Percentiles rank a stretch among this genome's conserved stretches.
Evolutionary conservation across 192 early-diverging fungal genomes (phyloP).

Genomic region (Mortierella antarctica): DNA sequence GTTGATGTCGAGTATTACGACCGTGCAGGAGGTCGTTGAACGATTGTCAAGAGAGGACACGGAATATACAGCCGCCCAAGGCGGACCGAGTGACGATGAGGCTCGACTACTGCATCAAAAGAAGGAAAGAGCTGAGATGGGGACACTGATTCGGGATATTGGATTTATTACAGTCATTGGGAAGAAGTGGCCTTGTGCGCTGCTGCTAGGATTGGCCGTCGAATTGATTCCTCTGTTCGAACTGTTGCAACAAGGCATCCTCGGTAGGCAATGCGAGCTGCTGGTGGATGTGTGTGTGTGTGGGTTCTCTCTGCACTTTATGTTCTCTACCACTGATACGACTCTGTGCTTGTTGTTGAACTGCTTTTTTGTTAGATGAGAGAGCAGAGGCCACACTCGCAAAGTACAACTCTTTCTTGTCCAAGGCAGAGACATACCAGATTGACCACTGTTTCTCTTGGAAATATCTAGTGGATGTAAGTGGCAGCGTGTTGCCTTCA

Average conservation of each 20-base stretch:
- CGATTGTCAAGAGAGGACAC: not conserved
- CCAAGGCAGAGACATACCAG: constrained; percentile 41
- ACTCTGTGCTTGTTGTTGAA: not conserved
- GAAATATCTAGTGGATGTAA: constrained; percentile 57
- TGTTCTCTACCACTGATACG: not conserved
- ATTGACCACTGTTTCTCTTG: constrained; percentile 56
- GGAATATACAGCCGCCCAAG: no score
- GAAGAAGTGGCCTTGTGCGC: constrained; percentile 58
- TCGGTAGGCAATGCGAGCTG: constrained; percentile 5
- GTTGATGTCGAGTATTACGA: constrained; percentile 23
- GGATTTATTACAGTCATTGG: constrained; percentile 59
- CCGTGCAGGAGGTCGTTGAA: not conserved
- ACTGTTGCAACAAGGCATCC: constrained; percentile 24
- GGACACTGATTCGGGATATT: constrained; percentile 65
- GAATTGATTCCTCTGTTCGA: constrained; percentile 56
- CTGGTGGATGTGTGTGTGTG: not conserved
- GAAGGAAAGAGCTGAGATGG: constrained; percentile 40
- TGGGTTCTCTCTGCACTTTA: not conserved
- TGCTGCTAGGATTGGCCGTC: constrained; percentile 60
- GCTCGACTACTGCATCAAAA: no score
- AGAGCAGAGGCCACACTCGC: constrained; percentile 20
- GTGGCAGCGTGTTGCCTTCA: not conserved
- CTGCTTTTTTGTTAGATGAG: not conserved
- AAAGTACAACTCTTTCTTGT: constrained; percentile 46
- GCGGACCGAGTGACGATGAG: not conserved